phyloP scores from a whole-genome alignment of 2,329 filamentous ascomycete species.

The Myriosclerotinia duriaeana region DNA sequence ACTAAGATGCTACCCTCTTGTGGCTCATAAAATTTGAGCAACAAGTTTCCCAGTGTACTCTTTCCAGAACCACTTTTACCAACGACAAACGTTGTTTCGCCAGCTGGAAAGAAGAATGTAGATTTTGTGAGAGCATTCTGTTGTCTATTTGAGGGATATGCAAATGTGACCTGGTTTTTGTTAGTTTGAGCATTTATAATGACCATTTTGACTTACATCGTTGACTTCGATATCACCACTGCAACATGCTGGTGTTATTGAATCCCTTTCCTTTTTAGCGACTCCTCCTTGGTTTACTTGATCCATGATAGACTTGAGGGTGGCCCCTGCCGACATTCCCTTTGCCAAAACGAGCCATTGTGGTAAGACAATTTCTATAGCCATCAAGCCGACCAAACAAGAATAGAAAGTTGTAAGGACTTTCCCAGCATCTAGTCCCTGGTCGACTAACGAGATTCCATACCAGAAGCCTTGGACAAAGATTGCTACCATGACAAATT shows the following conservation, averaged over 20 bases:
- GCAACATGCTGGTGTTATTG: conserved; percentile 47
- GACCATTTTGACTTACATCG: conserved; percentile 52
- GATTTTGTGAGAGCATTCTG: conserved; percentile 59
- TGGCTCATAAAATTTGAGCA: conserved; percentile 75
- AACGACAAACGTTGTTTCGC: conserved; percentile 75
- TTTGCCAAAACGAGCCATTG: conserved; percentile 77
- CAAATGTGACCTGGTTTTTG: conserved; percentile 67
- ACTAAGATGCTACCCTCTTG: conserved; percentile 64
- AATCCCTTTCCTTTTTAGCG: conserved; percentile 40
- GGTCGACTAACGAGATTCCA: conserved; percentile 66
- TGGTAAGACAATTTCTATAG: conserved; percentile 71
- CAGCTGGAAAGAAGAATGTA: conserved; percentile 68
- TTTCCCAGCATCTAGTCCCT: conserved; percentile 58
- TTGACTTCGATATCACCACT: conserved; percentile 67
- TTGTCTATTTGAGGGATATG: conserved; percentile 70
- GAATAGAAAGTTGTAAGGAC: conserved; percentile 86
- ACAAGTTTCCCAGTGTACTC: conserved; percentile 78
- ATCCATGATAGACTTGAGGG: conserved; percentile 52
- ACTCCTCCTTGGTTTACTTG: conserved; percentile 37
- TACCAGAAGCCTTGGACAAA: conserved; percentile 93
- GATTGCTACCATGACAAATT: conserved; percentile 72
- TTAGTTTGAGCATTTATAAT: conserved; percentile 16
- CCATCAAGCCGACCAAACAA: conserved; percentile 72
- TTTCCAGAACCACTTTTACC: conserved; percentile 90
- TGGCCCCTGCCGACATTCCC: conserved; percentile 70